Evolutionary conservation across 805 yeast species (phyloP).

Genomic region (Lipomyces anomalus): DNA sequence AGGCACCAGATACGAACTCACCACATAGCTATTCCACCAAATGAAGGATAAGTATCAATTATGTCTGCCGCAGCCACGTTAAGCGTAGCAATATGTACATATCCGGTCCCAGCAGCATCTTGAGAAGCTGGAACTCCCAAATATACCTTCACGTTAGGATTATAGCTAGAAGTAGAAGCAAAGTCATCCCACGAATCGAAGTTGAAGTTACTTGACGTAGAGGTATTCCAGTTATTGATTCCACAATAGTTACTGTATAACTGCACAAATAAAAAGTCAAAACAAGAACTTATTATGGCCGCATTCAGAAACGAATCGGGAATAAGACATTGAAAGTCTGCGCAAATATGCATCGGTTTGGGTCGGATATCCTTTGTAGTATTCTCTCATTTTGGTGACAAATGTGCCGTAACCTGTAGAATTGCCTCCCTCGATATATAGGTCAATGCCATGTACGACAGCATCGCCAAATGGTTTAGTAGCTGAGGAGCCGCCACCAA

Average conservation of each 20-base stretch:
- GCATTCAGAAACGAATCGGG: conserved; percentile 71
- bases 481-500: conserved; percentile 47
- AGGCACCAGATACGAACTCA: conserved; percentile 4
- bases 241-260: conserved; percentile 83
- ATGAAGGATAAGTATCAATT: conserved; percentile 37
- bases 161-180: conserved; percentile 52
- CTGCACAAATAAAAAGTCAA: conserved; percentile 71
- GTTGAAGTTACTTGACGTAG: conserved; percentile 43
- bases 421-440: conserved; percentile 55
- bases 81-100: conserved; percentile 40
- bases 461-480: conserved; percentile 61
- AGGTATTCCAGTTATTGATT: conserved; percentile 33
- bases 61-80: conserved; percentile 26
- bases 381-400: conserved; percentile 44
- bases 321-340: conserved; percentile 89
- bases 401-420: conserved; percentile 63
- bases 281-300: conserved; percentile 56
- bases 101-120: conserved; percentile 52
- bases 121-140: conserved; percentile 69
- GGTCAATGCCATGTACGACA: conserved; percentile 77
- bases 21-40: conserved; percentile 81
- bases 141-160: conserved; percentile 60
- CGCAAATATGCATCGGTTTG: conserved; percentile 66
- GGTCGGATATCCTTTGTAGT: conserved; percentile 48
- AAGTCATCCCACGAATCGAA: conserved; percentile 48